Evolutionary conservation across 352 stramenopile species (phyloP).

Genomic region (Phytophthora vignae): DNA sequence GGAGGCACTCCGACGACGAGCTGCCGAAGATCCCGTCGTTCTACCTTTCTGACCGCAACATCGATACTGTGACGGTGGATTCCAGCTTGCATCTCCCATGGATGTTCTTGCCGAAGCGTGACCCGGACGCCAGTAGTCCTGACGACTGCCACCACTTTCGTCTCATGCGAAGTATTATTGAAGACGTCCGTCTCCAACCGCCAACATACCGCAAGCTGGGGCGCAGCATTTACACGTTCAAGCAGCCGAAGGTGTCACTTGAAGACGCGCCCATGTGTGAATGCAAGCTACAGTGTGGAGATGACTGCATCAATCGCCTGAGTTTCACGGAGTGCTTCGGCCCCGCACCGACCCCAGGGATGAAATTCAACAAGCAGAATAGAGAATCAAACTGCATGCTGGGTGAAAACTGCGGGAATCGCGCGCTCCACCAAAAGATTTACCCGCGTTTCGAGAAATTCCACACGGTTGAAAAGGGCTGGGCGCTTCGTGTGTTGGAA

Average conservation of each 20-base stretch:
- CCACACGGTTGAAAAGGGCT: conserved; percentile 91
- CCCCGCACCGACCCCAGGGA: conserved; percentile 57
- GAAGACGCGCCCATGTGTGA: conserved; percentile 84
- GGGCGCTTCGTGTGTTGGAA: conserved; percentile 88
- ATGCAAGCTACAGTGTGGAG: conserved; percentile 82
- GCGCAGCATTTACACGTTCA: conserved; percentile 90
- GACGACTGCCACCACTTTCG: conserved; percentile 86
- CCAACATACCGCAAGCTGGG: conserved; percentile 80
- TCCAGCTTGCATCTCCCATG: conserved; percentile 75
- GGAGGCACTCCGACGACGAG: conserved; percentile 80
- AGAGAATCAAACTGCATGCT: conserved; percentile 92
- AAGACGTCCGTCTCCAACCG: conserved; percentile 78
- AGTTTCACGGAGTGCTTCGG: conserved; percentile 94
- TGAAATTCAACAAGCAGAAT: conserved; percentile 77
- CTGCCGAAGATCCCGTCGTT: conserved; percentile 83
- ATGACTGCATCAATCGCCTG: conserved; percentile 95
- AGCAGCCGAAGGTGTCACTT: conserved; percentile 74
- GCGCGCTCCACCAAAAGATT: conserved; percentile 83
- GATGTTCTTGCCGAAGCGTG: conserved; percentile 81
- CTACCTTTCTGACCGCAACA: conserved; percentile 68
- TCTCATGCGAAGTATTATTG: conserved; percentile 67
- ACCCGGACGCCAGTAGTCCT: conserved; percentile 55
- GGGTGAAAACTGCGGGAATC: conserved; percentile 93
- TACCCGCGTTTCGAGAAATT: conserved; percentile 82
- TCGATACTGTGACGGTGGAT: conserved; percentile 81